phyloP scores from a whole-genome alignment of 2,329 filamentous ascomycete species.

The Akanthomyces lecanii region DNA sequence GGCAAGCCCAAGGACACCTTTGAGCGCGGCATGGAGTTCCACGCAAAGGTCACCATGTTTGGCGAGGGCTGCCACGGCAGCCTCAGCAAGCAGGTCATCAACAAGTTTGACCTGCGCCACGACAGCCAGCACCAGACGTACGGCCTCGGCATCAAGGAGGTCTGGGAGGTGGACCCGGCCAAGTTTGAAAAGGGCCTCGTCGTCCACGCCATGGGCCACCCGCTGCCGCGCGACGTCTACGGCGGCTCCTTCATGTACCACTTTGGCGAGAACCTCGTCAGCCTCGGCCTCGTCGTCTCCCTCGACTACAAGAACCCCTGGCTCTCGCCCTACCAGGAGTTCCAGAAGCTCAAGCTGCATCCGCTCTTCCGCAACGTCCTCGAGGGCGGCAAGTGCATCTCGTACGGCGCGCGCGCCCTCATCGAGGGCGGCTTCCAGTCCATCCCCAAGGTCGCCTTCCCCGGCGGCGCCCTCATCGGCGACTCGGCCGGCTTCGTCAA shows the following conservation, averaged over 20 bases:
- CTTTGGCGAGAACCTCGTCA: constrained; percentile 95
- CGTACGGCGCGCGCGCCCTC: constrained; percentile 86
- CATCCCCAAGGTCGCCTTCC: constrained; percentile 94
- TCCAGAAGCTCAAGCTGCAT: constrained; percentile 98
- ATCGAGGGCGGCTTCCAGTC: constrained; percentile 97
- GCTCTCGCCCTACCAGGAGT: constrained; percentile 91
- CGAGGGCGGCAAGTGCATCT: constrained; percentile 97
- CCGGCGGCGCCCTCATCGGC: constrained; percentile 89
- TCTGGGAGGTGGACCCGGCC: constrained; percentile 92
- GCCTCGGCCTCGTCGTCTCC: constrained; percentile 84
- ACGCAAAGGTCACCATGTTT: constrained; percentile 85
- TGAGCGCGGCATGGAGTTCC: constrained; percentile 97
- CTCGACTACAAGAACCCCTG: constrained; percentile 96
- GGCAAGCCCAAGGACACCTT: constrained; percentile 87
- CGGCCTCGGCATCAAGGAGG: constrained; percentile 88
- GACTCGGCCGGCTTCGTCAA: constrained; percentile 97
- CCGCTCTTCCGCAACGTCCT: constrained; percentile 81
- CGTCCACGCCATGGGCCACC: constrained; percentile 89
- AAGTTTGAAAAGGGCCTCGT: constrained; percentile 87
- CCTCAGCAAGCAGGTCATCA: constrained; percentile 89
- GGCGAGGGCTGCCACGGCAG: constrained; percentile 95
- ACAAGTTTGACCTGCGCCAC: constrained; percentile 84
- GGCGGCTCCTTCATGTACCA: constrained; percentile 99
- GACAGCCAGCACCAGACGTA: constrained; percentile 95
- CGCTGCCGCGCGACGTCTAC: constrained; percentile 82